Evolutionary conservation across 2,329 filamentous ascomycete genomes (phyloP).

Genomic region (Fusarium sp.): DNA sequence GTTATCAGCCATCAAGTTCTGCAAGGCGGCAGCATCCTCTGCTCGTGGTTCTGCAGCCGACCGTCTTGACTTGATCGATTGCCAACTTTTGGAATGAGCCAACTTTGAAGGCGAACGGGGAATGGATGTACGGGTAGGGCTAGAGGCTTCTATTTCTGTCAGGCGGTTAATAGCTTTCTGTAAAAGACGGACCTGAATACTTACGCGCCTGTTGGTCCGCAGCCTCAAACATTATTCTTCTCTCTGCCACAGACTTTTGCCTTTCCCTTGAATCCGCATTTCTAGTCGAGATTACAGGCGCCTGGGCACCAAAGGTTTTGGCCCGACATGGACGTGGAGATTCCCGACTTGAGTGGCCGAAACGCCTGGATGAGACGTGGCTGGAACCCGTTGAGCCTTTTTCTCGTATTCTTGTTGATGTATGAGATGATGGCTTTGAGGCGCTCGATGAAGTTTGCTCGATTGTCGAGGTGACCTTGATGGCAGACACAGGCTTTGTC

Average conservation of each 20-base stretch:
- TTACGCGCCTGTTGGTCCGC: conserved; percentile 10
- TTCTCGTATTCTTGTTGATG: neutral
- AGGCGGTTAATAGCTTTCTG: neutral
- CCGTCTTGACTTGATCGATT: conserved; percentile 8
- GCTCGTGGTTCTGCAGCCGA: neutral
- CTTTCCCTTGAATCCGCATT: conserved; percentile 7
- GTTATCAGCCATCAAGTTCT: neutral
- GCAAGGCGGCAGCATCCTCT: neutral
- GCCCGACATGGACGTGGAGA: conserved; percentile 16
- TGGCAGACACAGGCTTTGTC: neutral
- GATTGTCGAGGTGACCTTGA: neutral
- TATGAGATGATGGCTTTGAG: neutral
- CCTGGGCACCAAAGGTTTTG: conserved; percentile 24
- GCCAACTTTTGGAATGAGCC: conserved; percentile 33
- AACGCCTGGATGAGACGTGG: conserved; percentile 11
- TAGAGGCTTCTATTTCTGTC: neutral
- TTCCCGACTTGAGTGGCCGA: neutral
- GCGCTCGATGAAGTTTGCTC: neutral
- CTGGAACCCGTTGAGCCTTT: conserved; percentile 14
- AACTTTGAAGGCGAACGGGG: conserved; percentile 6
- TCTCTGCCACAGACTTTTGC: conserved; percentile 45
- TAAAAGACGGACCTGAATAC: neutral
- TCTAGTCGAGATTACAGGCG: conserved; percentile 1
- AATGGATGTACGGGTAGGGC: neutral
- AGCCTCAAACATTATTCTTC: conserved; percentile 41